phyloP scores from a whole-genome alignment of 164 flowering plant genomes.

The Dillenia turbinata region DNA sequence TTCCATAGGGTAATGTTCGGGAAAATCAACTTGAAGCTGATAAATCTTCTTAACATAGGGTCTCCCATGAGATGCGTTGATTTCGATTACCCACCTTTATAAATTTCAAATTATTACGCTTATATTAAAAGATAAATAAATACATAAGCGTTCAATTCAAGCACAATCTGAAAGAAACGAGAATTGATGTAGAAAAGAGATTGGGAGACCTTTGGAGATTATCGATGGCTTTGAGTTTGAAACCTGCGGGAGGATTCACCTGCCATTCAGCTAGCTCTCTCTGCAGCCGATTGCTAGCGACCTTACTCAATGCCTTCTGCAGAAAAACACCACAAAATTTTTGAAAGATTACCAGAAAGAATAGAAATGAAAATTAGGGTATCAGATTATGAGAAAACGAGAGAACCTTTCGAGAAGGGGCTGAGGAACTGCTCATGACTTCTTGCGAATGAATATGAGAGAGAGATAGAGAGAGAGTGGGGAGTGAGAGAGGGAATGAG shows the following conservation, averaged over 20 bases:
- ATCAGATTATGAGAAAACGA: background rate
- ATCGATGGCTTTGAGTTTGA: conserved; percentile 80
- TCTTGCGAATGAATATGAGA: background rate
- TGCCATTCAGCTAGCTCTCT: conserved; percentile 96
- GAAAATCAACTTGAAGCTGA: conserved; percentile 91
- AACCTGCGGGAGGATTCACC: conserved; percentile 79
- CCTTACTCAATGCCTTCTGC: conserved; percentile 64
- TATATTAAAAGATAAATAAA: background rate
- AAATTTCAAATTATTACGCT: background rate
- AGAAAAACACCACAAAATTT: no score
- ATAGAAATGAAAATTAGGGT: background rate
- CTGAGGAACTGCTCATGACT: conserved; percentile 63
- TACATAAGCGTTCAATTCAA: background rate
- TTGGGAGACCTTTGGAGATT: conserved; percentile 71
- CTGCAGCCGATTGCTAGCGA: conserved; percentile 80
- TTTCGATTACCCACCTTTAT: conserved; percentile 73
- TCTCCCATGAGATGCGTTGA: conserved; percentile 78
- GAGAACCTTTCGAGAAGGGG: conserved; percentile 65
- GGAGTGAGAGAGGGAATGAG: background rate
- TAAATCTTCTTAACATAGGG: conserved; percentile 69
- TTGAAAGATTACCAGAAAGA: no score
- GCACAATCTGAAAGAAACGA: background rate
- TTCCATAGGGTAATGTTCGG: conserved; percentile 96
- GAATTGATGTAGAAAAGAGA: background rate
- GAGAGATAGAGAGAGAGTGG: background rate